A percentile compares a stretch with the other conserved stretches of the same genome.
Conservation (phyloP, 345 rosid genomes). For the Melastoma malabathricum region DNA sequence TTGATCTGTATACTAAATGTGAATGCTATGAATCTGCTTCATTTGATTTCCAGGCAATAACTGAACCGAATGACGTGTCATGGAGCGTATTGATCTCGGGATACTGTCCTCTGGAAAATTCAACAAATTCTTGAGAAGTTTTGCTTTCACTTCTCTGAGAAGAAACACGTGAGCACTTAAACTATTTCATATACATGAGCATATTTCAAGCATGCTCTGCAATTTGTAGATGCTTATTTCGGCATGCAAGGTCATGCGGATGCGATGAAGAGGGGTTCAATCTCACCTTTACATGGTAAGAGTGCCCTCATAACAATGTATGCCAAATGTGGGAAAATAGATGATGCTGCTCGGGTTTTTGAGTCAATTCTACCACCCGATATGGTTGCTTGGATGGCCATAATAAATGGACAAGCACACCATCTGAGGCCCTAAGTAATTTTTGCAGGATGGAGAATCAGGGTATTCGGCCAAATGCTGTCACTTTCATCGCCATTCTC, state of each 20-base stretch:
- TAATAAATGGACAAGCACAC: conserved; percentile 54
- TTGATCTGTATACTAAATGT: conserved; percentile 56
- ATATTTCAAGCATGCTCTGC: conserved; percentile 59
- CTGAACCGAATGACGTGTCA: conserved; percentile 54
- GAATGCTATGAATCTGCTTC: conserved; percentile 36
- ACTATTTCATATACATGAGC: conserved; percentile 53
- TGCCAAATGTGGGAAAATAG: conserved; percentile 55
- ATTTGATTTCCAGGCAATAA: conserved; percentile 34
- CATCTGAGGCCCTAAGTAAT: conserved; percentile 46
- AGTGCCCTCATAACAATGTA: conserved; percentile 64
- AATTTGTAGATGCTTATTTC: conserved; percentile 40
- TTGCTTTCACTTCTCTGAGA: conserved; percentile 40
- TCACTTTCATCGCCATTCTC: conserved; percentile 55
- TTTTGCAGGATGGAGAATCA: conserved; percentile 36
- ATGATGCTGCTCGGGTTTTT: conserved; percentile 42
- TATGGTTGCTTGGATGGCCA: conserved; percentile 67
- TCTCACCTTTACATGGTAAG: conserved; percentile 44
- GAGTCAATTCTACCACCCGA: conserved; percentile 44
- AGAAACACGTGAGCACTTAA: conserved; percentile 21
- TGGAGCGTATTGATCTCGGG: conserved; percentile 65
- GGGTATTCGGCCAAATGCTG: conserved; percentile 44
- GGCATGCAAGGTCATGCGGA: conserved; percentile 74
- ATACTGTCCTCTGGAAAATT: conserved; percentile 43
- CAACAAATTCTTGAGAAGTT: conserved; percentile 36
- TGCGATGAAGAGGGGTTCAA: conserved; percentile 46